Evolutionary conservation across 179 eudicot species (phyloP).

Genomic region (Pouteria campechiana): DNA sequence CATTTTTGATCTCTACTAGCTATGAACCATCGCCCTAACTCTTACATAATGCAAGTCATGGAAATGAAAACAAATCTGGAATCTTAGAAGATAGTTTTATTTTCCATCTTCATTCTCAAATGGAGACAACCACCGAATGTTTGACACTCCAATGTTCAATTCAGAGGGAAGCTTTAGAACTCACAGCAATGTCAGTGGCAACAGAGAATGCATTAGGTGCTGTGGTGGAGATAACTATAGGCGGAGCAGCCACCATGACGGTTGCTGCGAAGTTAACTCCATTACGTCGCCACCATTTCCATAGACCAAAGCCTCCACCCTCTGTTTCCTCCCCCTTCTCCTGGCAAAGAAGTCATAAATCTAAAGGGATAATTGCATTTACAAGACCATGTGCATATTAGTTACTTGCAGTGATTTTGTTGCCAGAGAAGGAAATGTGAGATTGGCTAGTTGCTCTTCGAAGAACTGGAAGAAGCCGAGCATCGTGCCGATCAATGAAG

Average conservation of each 20-base stretch:
- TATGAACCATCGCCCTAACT: no score
- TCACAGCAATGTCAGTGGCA: slow-evolving; percentile 56
- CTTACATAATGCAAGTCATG: no score
- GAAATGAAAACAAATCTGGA: no score
- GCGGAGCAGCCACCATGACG: slow-evolving; percentile 37
- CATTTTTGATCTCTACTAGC: no score
- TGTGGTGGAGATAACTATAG: slow-evolving; percentile 29
- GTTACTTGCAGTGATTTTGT: slow-evolving; percentile 5
- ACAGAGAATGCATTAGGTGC: slow-evolving; percentile 51
- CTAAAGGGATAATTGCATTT: background rate
- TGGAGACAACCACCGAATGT: no score
- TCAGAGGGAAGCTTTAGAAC: no score
- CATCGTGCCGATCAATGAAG: slow-evolving; percentile 51
- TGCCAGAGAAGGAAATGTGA: slow-evolving; percentile 9
- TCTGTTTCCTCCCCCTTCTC: no score
- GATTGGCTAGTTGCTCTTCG: slow-evolving; percentile 37
- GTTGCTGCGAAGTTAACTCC: slow-evolving; percentile 22
- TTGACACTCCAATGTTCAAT: no score
- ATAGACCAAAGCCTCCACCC: background rate
- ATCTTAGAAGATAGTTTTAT: no score
- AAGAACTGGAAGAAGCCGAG: slow-evolving; percentile 47
- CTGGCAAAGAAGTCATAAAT: background rate
- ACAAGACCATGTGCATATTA: background rate
- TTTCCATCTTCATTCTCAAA: no score
- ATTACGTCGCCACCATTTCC: slow-evolving; percentile 33